Base-by-base conservation (phyloP, 139 green algal genomes). In the Volvox africanus region DNA sequence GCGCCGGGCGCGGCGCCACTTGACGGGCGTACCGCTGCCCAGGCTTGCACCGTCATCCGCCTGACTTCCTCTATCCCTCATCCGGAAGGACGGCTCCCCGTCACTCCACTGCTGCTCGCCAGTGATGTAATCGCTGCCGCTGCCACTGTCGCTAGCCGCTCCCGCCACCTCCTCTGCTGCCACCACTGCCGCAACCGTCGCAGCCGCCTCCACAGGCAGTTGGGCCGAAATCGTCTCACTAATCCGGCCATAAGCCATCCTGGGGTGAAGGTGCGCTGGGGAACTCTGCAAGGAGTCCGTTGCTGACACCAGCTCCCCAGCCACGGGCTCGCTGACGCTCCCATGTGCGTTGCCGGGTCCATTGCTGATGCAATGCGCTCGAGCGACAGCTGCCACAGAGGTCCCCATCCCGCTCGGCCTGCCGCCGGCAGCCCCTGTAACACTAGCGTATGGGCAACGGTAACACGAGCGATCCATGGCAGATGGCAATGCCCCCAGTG, bases 71-170 rank as follows among this genome's bases (percentile, higher is more conserved):
- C 44, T 55, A 55, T 55, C 9, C 9, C 44, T 9, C 44, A 55
- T 14, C 44, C 9, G 44, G 9, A 55, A 55, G 5, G 24, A 80
- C 13, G 35, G 26, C 16, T 81, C 32, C 18, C 33, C 75, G 32
- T 55, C 32, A 35, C 75, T 35, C 75, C 75, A 81, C 75, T 81
- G 75, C 75, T 81, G 75, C 75, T 81, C 30, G 32, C 75, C 75
- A 18, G 75, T 81, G 12, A 81, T 24, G 75, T 28, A 21, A 55
- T 81, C n/a, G 28, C 71, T 20, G 71, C 19, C 33, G 71, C 26
- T 32, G 26, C 9, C 68, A 26, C 17, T 21, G 68, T 30, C 71
- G 20, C 71, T 79, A 30, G 71, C 28, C 67, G 67, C 22, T 75
- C 22, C 67, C 73, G 1, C 35, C 28, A 33, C 73, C 26, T 19